Conservation (phyloP, 768 basidiomycete genomes). For the Chalciporus piperatus region DNA sequence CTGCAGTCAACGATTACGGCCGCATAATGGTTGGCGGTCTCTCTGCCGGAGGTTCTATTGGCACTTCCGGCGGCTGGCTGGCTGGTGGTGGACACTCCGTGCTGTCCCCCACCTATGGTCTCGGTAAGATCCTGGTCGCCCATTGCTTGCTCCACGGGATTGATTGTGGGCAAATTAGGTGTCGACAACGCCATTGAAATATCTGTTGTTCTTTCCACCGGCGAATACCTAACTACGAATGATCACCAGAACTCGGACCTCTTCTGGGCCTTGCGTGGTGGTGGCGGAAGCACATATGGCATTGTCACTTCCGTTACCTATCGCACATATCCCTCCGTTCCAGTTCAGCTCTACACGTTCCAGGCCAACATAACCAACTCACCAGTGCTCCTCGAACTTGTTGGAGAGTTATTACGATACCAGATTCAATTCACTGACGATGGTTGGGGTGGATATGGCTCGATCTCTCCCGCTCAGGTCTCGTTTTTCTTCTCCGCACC, state of each 20-base stretch:
- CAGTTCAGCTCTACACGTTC: conserved; percentile 30
- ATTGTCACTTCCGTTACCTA: conserved; percentile 47
- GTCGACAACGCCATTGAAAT: conserved; percentile 50
- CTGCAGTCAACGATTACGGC: conserved; percentile 31
- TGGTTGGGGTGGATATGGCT: conserved; percentile 44
- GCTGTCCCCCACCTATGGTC: conserved; percentile 39
- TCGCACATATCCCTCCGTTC: conserved; percentile 37
- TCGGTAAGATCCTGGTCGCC: conserved; percentile 28
- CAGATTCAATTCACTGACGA: conserved; percentile 37
- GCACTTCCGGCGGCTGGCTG: conserved; percentile 48
- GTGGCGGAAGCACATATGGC: conserved; percentile 48
- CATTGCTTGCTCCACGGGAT: not conserved
- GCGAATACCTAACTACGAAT: conserved; percentile 40
- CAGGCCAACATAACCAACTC: conserved; percentile 30
- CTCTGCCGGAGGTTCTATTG: conserved; percentile 25
- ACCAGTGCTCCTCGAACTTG: conserved; percentile 25
- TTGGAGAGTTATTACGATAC: conserved; percentile 35
- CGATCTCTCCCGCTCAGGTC: not conserved
- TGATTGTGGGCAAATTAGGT: conserved; percentile 24
- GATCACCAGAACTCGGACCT: conserved; percentile 40
- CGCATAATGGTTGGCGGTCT: conserved; percentile 43
- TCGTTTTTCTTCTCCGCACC: conserved; percentile 30
- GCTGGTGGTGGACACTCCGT: conserved; percentile 46
- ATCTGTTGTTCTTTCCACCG: conserved; percentile 41
- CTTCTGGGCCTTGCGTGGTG: conserved; percentile 54